phyloP scores from a whole-genome alignment of 169 alveolate species.

The Plasmodium gonderi region DNA sequence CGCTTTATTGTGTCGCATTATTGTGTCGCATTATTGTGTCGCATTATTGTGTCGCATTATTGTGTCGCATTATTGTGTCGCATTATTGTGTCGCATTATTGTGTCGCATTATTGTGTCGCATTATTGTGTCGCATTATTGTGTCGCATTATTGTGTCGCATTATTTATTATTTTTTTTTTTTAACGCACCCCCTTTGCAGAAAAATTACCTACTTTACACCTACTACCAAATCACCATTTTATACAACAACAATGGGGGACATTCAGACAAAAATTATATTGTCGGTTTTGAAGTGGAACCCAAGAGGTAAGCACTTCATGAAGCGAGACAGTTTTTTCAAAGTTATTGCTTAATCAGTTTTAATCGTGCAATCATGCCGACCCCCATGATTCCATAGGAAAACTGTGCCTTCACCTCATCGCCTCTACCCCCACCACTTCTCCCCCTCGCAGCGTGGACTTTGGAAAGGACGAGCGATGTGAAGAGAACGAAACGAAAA shows the following conservation, averaged over 20 bases:
- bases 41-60: no score
- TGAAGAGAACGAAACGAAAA: slow-evolving; percentile 1
- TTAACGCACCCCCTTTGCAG: background rate
- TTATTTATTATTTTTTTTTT: background rate
- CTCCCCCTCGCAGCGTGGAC: background rate
- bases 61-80: no score
- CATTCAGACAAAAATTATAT: slow-evolving; percentile 74
- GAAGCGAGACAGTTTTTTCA: background rate
- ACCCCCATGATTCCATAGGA: slow-evolving; percentile 6
- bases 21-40: no score
- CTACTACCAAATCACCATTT: slow-evolving; percentile 72
- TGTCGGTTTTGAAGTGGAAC: slow-evolving; percentile 86
- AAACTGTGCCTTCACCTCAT: background rate
- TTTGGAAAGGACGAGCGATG: background rate
- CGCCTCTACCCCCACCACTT: background rate
- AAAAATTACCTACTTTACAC: slow-evolving; percentile 70
- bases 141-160: background rate
- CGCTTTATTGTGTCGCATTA: no score
- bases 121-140: background rate
- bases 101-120: no score
- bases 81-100: no score
- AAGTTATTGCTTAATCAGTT: background rate
- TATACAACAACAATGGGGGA: slow-evolving; percentile 30
- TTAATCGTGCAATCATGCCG: background rate
- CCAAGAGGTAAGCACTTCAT: slow-evolving; percentile 75